Evolutionary conservation across 1,284 basidiomycete species (phyloP).

Genomic region (Cystobasidium sp.): DNA sequence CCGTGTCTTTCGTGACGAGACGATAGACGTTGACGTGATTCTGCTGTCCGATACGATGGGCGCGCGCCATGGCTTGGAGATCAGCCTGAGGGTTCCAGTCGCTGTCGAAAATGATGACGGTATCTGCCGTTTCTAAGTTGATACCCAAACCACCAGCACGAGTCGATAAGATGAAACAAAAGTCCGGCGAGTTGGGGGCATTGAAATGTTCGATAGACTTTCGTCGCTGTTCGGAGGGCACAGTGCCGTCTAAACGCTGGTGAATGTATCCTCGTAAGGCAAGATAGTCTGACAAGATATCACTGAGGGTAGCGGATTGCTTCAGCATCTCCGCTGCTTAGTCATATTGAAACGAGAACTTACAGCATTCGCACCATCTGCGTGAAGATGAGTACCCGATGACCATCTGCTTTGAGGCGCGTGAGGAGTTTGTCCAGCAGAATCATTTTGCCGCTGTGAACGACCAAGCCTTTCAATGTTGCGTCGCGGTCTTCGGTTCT

Average conservation of each 20-base stretch:
- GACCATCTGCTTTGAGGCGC: slow-evolving; percentile 59
- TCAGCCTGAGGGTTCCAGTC: slow-evolving; percentile 63
- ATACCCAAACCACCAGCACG: slow-evolving; percentile 96
- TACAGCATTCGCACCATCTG: slow-evolving; percentile 97
- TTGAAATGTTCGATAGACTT: slow-evolving; percentile 80
- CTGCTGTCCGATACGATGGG: slow-evolving; percentile 96
- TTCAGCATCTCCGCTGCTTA: not conserved
- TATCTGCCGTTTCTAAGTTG: slow-evolving; percentile 97
- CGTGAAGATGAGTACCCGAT: slow-evolving; percentile 65
- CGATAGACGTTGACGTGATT: slow-evolving; percentile 98
- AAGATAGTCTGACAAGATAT: slow-evolving; percentile 99
- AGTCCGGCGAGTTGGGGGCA: slow-evolving; percentile 73
- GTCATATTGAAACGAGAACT: slow-evolving; percentile 9
- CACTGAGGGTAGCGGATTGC: slow-evolving; percentile 56
- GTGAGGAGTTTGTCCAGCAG: slow-evolving; percentile 60
- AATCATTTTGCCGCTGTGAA: slow-evolving; percentile 62
- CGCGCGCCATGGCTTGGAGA: slow-evolving; percentile 97
- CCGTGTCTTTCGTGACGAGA: slow-evolving; percentile 96
- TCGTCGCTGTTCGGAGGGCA: slow-evolving; percentile 79
- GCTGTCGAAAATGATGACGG: slow-evolving; percentile 95
- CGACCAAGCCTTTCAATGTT: slow-evolving; percentile 60
- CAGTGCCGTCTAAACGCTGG: slow-evolving; percentile 76
- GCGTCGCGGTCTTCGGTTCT: slow-evolving; percentile 77
- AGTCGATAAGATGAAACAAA: slow-evolving; percentile 94
- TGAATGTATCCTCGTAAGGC: slow-evolving; percentile 80